Evolutionary conservation across 495 filamentous ascomycete genomes (phyloP).

Genomic region (Platismatia glauca): DNA sequence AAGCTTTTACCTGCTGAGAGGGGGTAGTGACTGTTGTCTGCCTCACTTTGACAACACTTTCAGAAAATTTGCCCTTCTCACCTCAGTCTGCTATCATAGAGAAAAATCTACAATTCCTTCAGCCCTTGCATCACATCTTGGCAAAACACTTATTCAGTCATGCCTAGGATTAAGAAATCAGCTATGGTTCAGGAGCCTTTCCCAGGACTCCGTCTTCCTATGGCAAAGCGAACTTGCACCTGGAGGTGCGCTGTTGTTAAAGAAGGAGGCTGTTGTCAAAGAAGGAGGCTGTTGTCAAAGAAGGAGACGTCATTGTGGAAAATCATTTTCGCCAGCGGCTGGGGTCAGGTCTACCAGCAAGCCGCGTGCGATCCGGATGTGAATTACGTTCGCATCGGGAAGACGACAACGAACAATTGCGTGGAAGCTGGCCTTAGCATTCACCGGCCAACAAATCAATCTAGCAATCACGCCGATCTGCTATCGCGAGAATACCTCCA

Average conservation of each 20-base stretch:
- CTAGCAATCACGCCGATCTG: constrained; percentile 5
- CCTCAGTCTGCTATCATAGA: background rate
- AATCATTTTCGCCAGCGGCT: background rate
- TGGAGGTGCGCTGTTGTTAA: constrained; percentile 2
- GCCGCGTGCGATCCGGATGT: background rate
- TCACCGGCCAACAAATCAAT: constrained; percentile 8
- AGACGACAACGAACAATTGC: background rate
- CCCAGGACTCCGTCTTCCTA: background rate
- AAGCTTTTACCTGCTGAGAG: too few species aligned
- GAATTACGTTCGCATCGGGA: background rate
- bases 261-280: background rate
- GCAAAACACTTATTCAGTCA: background rate
- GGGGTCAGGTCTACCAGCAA: background rate
- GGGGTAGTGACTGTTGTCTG: too few species aligned
- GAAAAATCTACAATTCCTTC: background rate
- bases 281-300: background rate
- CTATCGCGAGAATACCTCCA: background rate
- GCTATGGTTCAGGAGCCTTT: background rate
- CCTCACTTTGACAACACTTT: background rate
- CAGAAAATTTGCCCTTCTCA: background rate
- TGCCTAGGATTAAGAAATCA: background rate
- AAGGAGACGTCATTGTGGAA: background rate
- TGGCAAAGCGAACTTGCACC: constrained; percentile 8
- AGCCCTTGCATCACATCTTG: too few species aligned
- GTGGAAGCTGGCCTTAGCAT: background rate